Base-by-base conservation (phyloP, 352 stramenopile species). In the Phytophthora cryptogea region DNA sequence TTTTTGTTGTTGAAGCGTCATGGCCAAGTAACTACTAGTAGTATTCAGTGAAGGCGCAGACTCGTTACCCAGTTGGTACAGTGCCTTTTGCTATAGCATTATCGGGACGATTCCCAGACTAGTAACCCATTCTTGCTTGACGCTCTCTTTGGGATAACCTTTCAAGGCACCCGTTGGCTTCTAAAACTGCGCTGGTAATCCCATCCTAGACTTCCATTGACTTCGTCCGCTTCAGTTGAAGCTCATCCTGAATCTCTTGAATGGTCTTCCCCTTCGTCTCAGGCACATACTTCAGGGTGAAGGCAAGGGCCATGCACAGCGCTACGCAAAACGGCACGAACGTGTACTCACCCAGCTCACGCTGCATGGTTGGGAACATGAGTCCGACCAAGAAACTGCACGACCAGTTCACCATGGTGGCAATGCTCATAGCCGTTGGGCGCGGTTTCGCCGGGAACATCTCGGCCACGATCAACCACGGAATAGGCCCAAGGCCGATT, bases 381-480 rank as follows among this genome's bases (percentile, higher is more conserved):
- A 98, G 70, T 16, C 93, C 95, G 43, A 98, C 86, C 62, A 98
- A 76, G 76, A 98, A 98, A 59, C 96, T 98, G 72, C 89, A 98
- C 16, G 73, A 81, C 96, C 96, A 99, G 74, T 99, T 98, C 23
- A 98, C 63, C 82, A 98, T 95, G 47, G 77, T 97, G 23, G 84
- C 94, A 51, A 95, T 80, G 36, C 80, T 92, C 89, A 97, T 97
- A 52, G 86, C 84, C 3, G 83, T 89, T 35, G 89, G 85, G 41
- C 97, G 90, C 46, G 97, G 96, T 69, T 97, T 97, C 11, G 88
- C 80, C 45, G 94, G 86, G 75, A 98, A 98, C 90, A 98, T 98
- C 71, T 99, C 95, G n/a, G 92, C 92, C 7, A 98, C 92, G 63
- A 99, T 98, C 23, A 98, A 70, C 95, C 94, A 98, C 39, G 95